phyloP scores from a whole-genome alignment of 495 filamentous ascomycete genomes.

The Penicillium dipodomyicola region DNA sequence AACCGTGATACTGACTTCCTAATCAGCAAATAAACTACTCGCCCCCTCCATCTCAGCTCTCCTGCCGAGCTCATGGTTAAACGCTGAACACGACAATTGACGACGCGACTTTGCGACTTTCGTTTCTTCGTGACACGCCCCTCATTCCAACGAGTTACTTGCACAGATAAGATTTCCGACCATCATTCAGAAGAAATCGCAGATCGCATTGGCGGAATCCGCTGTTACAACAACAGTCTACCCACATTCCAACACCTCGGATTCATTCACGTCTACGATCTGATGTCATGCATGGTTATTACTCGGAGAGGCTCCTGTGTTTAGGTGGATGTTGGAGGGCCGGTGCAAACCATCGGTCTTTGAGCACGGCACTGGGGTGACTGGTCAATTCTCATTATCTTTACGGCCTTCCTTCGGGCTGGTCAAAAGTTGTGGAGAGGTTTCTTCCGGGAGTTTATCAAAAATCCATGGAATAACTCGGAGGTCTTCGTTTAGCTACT shows the following conservation, averaged over 20 bases:
- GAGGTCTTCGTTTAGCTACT: slow-evolving; percentile 32
- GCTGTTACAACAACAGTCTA: slow-evolving; percentile 32
- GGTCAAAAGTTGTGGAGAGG: slow-evolving; percentile 42
- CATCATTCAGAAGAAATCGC: slow-evolving; percentile 25
- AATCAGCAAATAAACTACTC: slow-evolving; percentile 71
- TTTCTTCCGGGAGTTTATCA: slow-evolving; percentile 38
- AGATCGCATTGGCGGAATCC: slow-evolving; percentile 33
- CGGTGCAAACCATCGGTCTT: slow-evolving; percentile 20
- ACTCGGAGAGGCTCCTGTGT: slow-evolving; percentile 40
- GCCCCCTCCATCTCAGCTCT: slow-evolving; percentile 60
- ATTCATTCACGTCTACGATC: slow-evolving; percentile 26
- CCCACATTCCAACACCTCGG: slow-evolving; percentile 31
- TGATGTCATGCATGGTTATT: slow-evolving; percentile 24
- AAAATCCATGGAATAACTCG: slow-evolving; percentile 32
- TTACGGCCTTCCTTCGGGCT: slow-evolving; percentile 19
- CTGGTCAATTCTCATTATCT: slow-evolving; percentile 42
- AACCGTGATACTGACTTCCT: slow-evolving; percentile 27
- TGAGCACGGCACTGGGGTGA: slow-evolving; percentile 33
- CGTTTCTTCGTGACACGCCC: slow-evolving; percentile 35
- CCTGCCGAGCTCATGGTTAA: slow-evolving; percentile 45
- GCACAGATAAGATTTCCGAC: slow-evolving; percentile 25
- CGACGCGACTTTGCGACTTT: slow-evolving; percentile 41
- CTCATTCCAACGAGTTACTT: slow-evolving; percentile 32
- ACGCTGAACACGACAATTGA: slow-evolving; percentile 46
- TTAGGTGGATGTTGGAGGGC: slow-evolving; percentile 40